phyloP scores from a whole-genome alignment of 2,329 filamentous ascomycete genomes.

The Penicillium hordei region DNA sequence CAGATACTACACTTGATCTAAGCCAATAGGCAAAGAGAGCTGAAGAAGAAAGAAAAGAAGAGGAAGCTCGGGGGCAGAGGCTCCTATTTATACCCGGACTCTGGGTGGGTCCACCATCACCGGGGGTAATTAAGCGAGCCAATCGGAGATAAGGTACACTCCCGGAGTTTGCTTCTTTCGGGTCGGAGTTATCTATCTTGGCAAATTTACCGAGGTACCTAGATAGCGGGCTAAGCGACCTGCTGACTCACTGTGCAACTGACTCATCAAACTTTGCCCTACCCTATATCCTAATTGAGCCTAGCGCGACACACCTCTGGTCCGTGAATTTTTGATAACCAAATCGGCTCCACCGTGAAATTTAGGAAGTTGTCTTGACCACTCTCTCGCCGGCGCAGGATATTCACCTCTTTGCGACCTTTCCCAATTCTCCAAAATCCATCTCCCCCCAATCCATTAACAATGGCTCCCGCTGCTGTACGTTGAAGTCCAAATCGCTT shows the following conservation, averaged over 20 bases:
- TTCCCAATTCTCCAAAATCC: conserved; percentile 36
- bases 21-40: conserved; percentile 61
- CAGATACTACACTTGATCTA: conserved; percentile 98
- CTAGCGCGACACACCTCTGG: conserved; percentile 30
- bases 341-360: conserved; percentile 30
- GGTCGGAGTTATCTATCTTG: not conserved
- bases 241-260: not conserved
- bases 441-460: conserved; percentile 45
- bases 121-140: not conserved
- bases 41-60: conserved; percentile 49
- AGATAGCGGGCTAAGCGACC: not conserved
- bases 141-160: not conserved
- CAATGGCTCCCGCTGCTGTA: conserved; percentile 90
- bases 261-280: not conserved
- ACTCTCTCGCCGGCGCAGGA: conserved; percentile 68
- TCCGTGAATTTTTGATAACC: conserved; percentile 17
- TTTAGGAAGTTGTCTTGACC: conserved; percentile 29
- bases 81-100: conserved; percentile 34
- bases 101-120: conserved; percentile 3
- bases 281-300: conserved; percentile 13
- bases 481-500: conserved; percentile 71
- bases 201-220: not conserved
- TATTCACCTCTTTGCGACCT: conserved; percentile 81
- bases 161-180: not conserved
- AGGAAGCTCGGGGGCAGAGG: conserved; percentile 27